phyloP scores from a whole-genome alignment of 306 rosid species.

The Benincasa hispida region DNA sequence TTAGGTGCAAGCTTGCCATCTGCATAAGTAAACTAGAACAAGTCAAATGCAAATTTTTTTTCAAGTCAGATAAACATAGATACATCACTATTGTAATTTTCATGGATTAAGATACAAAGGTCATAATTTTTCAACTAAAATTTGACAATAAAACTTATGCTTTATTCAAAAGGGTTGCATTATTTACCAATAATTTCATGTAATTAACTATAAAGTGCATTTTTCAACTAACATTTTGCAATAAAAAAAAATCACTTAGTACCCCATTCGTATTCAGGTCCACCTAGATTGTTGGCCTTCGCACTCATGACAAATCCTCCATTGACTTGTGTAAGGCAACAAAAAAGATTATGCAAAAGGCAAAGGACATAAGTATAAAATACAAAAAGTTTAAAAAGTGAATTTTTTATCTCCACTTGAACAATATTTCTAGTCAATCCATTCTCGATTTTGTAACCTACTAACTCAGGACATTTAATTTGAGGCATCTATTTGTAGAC shows the following conservation, averaged over 20 bases:
- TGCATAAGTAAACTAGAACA: slow-evolving; percentile 85
- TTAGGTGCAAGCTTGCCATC: slow-evolving; percentile 99
- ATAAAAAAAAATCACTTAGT: slow-evolving; percentile 54
- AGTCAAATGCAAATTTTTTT: slow-evolving; percentile 15
- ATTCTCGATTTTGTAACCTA: no score
- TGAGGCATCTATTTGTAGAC: no score
- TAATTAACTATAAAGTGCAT: not conserved
- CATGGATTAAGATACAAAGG: not conserved
- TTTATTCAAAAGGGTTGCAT: not conserved
- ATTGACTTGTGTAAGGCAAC: slow-evolving; percentile 50
- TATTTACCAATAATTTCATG: not conserved
- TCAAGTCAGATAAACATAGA: slow-evolving; percentile 19
- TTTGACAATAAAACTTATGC: not conserved
- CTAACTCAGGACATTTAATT: no score
- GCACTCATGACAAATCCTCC: slow-evolving; percentile 99
- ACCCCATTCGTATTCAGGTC: slow-evolving; percentile 98
- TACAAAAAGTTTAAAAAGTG: no score
- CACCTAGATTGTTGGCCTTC: slow-evolving; percentile 97
- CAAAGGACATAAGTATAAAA: no score
- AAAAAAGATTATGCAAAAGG: slow-evolving; percentile 2
- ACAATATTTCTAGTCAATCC: no score
- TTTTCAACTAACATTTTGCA: no score
- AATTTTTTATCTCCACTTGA: no score
- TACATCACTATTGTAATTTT: not conserved
- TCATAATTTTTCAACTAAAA: not conserved